A percentile compares a stretch with the other conserved stretches of the same genome.
These are phyloP conservation scores for Aspergillus neotritici DNA, from an alignment of 2,329 filamentous ascomycete genomes.

Conservation along the genomic window DNA sequence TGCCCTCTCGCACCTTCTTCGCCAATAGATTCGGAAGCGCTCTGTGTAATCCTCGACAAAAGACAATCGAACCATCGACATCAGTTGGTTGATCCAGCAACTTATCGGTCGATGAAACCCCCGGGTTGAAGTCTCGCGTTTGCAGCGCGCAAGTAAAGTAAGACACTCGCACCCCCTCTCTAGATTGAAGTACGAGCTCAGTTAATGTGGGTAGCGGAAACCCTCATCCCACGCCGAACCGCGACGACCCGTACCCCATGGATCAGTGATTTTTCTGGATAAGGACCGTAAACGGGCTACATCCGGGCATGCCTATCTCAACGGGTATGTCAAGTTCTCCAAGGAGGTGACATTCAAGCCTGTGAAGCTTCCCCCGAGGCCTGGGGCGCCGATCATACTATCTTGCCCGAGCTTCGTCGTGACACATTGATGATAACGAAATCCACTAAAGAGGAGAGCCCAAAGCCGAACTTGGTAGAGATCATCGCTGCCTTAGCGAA, in stretches of 20 bases:
- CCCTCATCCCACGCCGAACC: not conserved
- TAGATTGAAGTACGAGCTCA: not conserved
- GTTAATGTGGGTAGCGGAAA: not conserved
- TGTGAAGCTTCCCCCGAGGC: not conserved
- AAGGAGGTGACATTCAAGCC: not conserved
- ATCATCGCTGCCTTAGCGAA: too few species aligned
- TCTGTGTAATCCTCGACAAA: too few species aligned
- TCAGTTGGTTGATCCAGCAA: not conserved
- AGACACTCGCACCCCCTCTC: not conserved
- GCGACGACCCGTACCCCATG: not conserved
- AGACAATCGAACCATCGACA: not conserved
- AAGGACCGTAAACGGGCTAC: not conserved
- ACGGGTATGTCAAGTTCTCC: conserved; percentile 1
- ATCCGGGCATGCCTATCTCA: not conserved
- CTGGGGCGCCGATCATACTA: not conserved
- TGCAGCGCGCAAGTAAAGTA: not conserved
- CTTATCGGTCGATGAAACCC: not conserved
- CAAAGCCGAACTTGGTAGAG: too few species aligned
- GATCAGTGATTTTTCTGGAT: not conserved
- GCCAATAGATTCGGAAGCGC: too few species aligned
- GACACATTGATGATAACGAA: too few species aligned
- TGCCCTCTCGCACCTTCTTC: too few species aligned
- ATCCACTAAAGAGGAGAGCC: too few species aligned
- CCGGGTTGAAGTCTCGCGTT: not conserved
- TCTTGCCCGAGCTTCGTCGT: too few species aligned